Conservation (phyloP, 306 rosid species). For the Sesbania bispinosa region DNA sequence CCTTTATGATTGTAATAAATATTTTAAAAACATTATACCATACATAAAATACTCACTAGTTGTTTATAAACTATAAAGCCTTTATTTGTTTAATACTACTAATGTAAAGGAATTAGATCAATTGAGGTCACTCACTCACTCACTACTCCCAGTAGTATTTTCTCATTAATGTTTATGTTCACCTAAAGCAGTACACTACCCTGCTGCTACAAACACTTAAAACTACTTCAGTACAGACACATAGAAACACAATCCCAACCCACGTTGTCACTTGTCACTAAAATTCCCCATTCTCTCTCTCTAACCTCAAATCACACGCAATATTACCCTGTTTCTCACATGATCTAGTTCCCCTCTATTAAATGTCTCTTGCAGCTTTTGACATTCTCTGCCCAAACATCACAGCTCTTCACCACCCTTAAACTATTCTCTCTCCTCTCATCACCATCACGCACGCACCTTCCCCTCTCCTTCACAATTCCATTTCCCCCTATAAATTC, state of each 20-base stretch:
- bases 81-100: too few relatives aligned
- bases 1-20: too few relatives aligned
- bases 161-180: slow-evolving; percentile 25
- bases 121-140: not conserved
- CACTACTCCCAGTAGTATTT: not conserved
- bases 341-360: slow-evolving; percentile 29
- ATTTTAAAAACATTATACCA: too few relatives aligned
- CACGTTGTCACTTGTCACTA: not conserved
- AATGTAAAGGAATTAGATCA: not conserved
- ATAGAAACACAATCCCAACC: slow-evolving; percentile 5
- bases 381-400: slow-evolving; percentile 49
- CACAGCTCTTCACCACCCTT: slow-evolving; percentile 42
- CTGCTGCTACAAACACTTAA: slow-evolving; percentile 33
- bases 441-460: not conserved
- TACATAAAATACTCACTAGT: too few relatives aligned
- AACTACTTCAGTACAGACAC: slow-evolving; percentile 25
- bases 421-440: slow-evolving; percentile 30
- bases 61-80: too few relatives aligned
- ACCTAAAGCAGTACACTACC: slow-evolving; percentile 36
- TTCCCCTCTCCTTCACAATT: not conserved
- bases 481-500: slow-evolving; percentile 20
- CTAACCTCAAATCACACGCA: slow-evolving; percentile 10
- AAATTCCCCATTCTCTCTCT: not conserved
- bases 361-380: slow-evolving; percentile 50
- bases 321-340: slow-evolving; percentile 39